These are phyloP conservation scores for Pyrenophora seminiperda DNA, from an alignment of 2,329 filamentous ascomycete species.

Conservation along the genomic window DNA sequence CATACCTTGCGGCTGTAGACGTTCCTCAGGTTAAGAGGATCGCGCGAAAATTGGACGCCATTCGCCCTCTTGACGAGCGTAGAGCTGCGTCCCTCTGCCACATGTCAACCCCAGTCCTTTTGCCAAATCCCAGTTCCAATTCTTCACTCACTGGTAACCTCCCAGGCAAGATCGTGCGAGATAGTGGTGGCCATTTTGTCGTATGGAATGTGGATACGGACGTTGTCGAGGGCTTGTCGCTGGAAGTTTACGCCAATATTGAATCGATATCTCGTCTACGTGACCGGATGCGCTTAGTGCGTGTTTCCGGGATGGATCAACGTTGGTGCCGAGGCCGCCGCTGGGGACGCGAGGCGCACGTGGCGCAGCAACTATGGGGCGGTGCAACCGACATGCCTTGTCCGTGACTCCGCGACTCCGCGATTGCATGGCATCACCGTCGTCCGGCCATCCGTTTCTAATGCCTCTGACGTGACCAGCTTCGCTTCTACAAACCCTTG, in stretches of 20 bases:
- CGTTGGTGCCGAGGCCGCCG: conserved; percentile 14
- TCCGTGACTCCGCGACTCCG: conserved; percentile 19
- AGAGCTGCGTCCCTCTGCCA: conserved; percentile 80
- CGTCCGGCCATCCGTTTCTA: conserved; percentile 4
- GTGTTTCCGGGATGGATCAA: conserved; percentile 30
- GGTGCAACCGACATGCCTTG: conserved; percentile 20
- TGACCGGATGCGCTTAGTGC: conserved; percentile 35
- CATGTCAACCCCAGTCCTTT: conserved; percentile 19
- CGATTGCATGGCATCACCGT: conserved; percentile 9
- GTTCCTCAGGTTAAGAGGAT: conserved; percentile 93
- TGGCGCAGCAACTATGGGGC: conserved; percentile 13
- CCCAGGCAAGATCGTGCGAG: conserved; percentile 91
- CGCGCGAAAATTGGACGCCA: conserved; percentile 88
- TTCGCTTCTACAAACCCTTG: conserved; percentile 9
- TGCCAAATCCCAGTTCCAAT: background rate
- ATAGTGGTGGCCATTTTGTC: conserved; percentile 63
- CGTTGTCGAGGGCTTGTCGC: conserved; percentile 26
- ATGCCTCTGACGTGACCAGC: conserved; percentile 7
- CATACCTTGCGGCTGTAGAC: conserved; percentile 86
- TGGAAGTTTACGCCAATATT: conserved; percentile 28
- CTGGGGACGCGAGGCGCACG: conserved; percentile 12
- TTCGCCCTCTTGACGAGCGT: conserved; percentile 91
- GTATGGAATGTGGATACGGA: conserved; percentile 37
- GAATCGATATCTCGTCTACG: conserved; percentile 34
- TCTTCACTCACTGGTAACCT: conserved; percentile 81